These are phyloP conservation scores for Brassica incana DNA, from an alignment of 345 rosid species.

Conservation along the genomic window DNA sequence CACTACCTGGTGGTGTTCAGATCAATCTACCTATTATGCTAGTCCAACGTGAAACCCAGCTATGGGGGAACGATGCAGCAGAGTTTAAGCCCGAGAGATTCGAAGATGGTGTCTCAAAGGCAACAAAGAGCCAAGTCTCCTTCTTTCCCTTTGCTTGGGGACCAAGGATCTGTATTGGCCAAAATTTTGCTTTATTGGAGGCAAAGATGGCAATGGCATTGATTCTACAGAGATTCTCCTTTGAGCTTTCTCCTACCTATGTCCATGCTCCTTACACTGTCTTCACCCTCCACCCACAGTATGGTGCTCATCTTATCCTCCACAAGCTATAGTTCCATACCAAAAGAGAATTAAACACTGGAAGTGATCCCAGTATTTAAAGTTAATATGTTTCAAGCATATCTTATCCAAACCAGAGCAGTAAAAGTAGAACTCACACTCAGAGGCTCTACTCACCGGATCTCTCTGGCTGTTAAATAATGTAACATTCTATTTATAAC, in stretches of 20 bases:
- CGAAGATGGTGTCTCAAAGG: not conserved
- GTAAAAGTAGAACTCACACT: not conserved
- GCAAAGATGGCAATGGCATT: not conserved
- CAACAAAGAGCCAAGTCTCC: constrained; percentile 1
- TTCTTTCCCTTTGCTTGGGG: constrained; percentile 5
- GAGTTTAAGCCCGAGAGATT: constrained; percentile 1
- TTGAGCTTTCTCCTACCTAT: constrained; percentile 1
- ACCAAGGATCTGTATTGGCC: not conserved
- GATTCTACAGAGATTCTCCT: not conserved
- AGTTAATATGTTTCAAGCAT: not conserved
- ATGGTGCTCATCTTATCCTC: not conserved
- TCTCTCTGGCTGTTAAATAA: not conserved
- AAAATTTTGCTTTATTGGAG: not conserved
- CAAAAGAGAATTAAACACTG: not conserved
- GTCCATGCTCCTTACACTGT: constrained; percentile 1
- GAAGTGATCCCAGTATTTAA: not conserved
- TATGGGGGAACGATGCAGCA: not conserved
- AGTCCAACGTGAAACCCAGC: not conserved
- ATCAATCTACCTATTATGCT: not conserved
- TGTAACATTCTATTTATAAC: not conserved
- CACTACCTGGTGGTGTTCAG: not conserved
- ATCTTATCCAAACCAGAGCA: not conserved
- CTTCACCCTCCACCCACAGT: constrained; percentile 3
- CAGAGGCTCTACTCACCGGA: not conserved
- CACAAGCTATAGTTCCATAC: not conserved